Evolutionary conservation across 164 flowering plant species (phyloP).

Genomic region (Platanus orientalis): DNA sequence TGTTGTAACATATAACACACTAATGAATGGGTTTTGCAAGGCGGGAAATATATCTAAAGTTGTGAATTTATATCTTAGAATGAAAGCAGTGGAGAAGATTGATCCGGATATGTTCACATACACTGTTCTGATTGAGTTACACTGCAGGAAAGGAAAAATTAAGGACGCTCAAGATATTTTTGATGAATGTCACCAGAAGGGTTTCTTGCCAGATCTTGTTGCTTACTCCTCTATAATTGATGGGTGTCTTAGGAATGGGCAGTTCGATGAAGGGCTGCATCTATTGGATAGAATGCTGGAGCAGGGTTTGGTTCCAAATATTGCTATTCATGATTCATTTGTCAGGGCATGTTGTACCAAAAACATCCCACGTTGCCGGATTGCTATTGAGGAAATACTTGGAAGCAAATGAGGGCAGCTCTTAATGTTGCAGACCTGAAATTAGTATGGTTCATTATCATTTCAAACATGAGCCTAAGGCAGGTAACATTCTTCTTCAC

Average conservation of each 20-base stretch:
- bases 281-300: conserved; percentile 9
- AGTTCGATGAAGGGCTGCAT: neutral
- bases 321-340: conserved; percentile 1
- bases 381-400: conserved; percentile 3
- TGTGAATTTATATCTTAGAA: neutral
- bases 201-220: neutral
- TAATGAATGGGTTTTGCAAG: conserved; percentile 1
- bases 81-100: conserved; percentile 3
- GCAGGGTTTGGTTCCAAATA: conserved; percentile 5
- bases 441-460: neutral
- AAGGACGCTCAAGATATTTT: neutral
- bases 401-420: neutral
- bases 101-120: neutral
- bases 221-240: neutral
- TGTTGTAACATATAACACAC: conserved; percentile 7
- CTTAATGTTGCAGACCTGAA: neutral
- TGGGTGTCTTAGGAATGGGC: conserved; percentile 1
- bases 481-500: neutral
- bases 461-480: neutral
- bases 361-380: neutral
- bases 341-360: conserved; percentile 8
- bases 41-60: neutral
- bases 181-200: neutral
- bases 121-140: neutral
- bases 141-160: neutral